Percentiles rank a stretch among this genome's conserved stretches.
Conservation (phyloP, 2,329 filamentous ascomycete genomes). For the Aureobasidium leucospermi region DNA sequence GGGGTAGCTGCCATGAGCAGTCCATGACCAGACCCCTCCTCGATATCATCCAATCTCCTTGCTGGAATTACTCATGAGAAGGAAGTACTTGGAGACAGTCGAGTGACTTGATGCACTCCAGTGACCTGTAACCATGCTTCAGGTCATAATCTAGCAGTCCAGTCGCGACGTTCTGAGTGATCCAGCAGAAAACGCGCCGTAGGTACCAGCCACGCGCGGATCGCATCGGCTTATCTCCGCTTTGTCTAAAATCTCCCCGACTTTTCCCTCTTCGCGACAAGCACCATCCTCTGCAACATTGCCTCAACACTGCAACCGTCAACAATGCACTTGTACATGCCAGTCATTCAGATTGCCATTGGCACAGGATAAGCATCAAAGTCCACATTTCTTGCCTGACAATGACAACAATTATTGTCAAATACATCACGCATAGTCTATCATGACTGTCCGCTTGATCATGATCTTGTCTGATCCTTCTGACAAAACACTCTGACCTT, state of each 20-base stretch:
- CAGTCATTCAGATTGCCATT: no score
- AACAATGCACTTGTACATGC: no score
- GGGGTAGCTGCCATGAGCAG: neutral
- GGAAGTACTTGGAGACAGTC: no score
- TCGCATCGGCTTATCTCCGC: conserved; percentile 2
- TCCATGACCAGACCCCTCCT: neutral
- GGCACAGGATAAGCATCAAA: neutral
- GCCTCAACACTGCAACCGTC: neutral
- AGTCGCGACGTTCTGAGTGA: no score
- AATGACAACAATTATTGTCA: neutral
- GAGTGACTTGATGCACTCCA: neutral
- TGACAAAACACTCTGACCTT: neutral
- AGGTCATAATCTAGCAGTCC: neutral
- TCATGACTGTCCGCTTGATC: conserved; percentile 9
- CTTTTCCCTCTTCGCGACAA: neutral
- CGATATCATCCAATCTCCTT: neutral
- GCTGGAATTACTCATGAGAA: neutral
- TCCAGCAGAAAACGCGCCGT: neutral
- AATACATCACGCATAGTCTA: neutral
- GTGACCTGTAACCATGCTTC: neutral
- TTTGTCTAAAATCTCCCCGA: neutral
- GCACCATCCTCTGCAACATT: neutral
- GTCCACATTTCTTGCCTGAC: neutral
- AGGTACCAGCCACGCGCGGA: neutral
- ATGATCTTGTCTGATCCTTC: conserved; percentile 5